Conservation (phyloP, 2,329 filamentous ascomycete species). For the Talaromyces rugulosus region DNA sequence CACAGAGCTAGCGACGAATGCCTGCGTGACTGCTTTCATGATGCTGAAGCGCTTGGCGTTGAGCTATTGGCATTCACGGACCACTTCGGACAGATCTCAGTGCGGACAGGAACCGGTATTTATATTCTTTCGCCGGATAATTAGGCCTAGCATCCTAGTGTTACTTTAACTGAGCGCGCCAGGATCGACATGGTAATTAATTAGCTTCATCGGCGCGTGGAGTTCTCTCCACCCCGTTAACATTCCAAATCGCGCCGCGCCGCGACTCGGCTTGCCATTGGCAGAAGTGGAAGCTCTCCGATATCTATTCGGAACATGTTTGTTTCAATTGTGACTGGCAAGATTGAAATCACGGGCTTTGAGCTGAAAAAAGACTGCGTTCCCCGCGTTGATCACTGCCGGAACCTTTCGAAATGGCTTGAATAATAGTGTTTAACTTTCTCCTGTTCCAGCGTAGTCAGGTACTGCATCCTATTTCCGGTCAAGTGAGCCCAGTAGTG, state of each 20-base stretch:
- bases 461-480: neutral
- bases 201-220: neutral
- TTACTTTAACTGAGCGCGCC: neutral
- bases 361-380: neutral
- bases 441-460: neutral
- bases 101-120: neutral
- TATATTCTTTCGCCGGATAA: neutral
- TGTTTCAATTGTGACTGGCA: neutral
- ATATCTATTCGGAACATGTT: neutral
- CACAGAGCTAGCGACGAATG: neutral
- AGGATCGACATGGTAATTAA: conserved; percentile 3
- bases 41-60: neutral
- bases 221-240: conserved; percentile 1
- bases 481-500: neutral
- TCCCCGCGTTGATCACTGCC: neutral
- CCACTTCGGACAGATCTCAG: neutral
- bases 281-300: neutral
- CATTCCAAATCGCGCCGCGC: conserved; percentile 7
- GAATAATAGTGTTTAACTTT: neutral
- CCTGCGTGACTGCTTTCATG: conserved; percentile 5
- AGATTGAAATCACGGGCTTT: neutral
- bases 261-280: neutral
- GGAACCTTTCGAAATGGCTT: neutral
- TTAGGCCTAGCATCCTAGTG: neutral
- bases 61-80: neutral